Evolutionary conservation across 2,329 filamentous ascomycete species (phyloP).

Genomic region (Cladosporium sp.): DNA sequence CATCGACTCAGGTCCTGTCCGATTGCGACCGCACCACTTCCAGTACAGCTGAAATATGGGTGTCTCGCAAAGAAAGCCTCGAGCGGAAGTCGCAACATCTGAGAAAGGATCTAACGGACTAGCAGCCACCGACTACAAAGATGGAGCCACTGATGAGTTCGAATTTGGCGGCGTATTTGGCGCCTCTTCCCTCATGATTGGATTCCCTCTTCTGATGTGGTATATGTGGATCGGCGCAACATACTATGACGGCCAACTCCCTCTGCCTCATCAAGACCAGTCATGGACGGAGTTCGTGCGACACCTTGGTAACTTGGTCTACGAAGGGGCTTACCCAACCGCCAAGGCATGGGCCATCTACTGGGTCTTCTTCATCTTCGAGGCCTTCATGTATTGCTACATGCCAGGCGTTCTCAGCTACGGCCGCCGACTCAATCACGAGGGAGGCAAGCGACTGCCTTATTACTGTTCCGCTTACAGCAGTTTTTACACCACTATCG

Average conservation of each 20-base stretch:
- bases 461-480: conserved; percentile 91
- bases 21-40: too few species aligned
- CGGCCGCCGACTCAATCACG: conserved; percentile 79
- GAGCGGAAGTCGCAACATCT: neutral
- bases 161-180: conserved; percentile 86
- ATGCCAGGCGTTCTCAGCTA: conserved; percentile 82
- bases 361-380: conserved; percentile 85
- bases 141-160: conserved; percentile 42
- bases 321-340: conserved; percentile 77
- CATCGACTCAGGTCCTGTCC: too few species aligned
- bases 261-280: conserved; percentile 38
- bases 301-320: conserved; percentile 66
- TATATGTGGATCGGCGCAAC: conserved; percentile 98
- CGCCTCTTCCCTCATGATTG: conserved; percentile 75
- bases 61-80: neutral
- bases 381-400: conserved; percentile 74
- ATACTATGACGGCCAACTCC: conserved; percentile 82
- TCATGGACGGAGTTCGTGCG: conserved; percentile 62
- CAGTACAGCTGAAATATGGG: neutral
- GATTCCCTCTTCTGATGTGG: conserved; percentile 94
- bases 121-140: conserved; percentile 23
- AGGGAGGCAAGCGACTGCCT: conserved; percentile 74
- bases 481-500: conserved; percentile 83
- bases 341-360: conserved; percentile 84
- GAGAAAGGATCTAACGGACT: conserved; percentile 12